These are phyloP conservation scores for Lipomyces spencermartinsiae DNA, from an alignment of 805 yeast species.

Conservation along the genomic window DNA sequence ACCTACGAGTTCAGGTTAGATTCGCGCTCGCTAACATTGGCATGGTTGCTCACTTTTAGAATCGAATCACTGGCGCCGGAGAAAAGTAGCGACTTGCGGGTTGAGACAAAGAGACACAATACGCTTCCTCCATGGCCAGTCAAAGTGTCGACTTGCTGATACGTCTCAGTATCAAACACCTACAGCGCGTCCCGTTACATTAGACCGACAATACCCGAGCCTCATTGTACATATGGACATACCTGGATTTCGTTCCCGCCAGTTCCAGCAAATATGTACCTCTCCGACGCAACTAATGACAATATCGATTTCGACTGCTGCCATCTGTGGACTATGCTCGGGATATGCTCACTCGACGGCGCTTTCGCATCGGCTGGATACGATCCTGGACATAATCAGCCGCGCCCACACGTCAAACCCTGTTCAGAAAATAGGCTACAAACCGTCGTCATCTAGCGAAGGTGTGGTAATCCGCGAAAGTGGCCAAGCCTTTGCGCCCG, in stretches of 20 bases:
- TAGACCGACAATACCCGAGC: background rate
- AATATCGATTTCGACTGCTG: slow-evolving; percentile 72
- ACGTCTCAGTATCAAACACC: slow-evolving; percentile 65
- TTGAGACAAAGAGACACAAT: slow-evolving; percentile 58
- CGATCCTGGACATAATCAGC: background rate
- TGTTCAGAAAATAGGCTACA: background rate
- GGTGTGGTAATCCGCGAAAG: slow-evolving; percentile 10
- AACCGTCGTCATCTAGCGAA: slow-evolving; percentile 14
- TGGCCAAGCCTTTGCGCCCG: slow-evolving; percentile 8
- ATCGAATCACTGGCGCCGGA: slow-evolving; percentile 91
- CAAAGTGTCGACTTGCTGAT: slow-evolving; percentile 59
- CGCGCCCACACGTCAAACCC: background rate
- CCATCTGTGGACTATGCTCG: slow-evolving; percentile 72
- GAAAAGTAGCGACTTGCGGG: slow-evolving; percentile 64
- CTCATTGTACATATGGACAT: background rate
- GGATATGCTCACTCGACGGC: background rate
- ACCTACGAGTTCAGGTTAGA: slow-evolving; percentile 42
- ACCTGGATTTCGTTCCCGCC: slow-evolving; percentile 81
- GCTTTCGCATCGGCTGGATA: slow-evolving; percentile 5
- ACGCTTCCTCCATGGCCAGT: slow-evolving; percentile 78
- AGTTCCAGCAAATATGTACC: slow-evolving; percentile 79
- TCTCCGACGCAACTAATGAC: slow-evolving; percentile 52
- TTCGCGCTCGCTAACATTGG: background rate
- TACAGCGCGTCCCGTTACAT: background rate
- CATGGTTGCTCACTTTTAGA: slow-evolving; percentile 56